Base-by-base conservation (phyloP, 2,329 filamentous ascomycete species). In the Penicillium capsulatum region DNA sequence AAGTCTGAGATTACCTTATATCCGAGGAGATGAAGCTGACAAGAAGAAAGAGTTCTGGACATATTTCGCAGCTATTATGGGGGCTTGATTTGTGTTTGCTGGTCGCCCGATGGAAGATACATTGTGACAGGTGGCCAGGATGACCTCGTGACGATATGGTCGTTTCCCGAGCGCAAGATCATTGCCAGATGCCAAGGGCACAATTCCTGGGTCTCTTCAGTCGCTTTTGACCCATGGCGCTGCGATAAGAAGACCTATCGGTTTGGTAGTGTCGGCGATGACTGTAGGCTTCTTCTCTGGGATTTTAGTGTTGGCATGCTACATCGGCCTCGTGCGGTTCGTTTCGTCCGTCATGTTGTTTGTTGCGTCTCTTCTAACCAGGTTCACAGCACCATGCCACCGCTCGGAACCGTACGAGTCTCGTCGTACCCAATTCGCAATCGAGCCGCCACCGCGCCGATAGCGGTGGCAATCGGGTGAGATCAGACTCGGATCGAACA, bases 241-340 rank as follows among this genome's bases (percentile, higher is more conserved):
- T 98, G 92, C 59, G 92, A 98, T 59, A 88, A 94, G 60, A 81
- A 85, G 54, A 97, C 88, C 55, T 98, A 98, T 66, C 80, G 92
- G 1, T 95, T 98, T 57, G 92, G 92, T 19, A 95, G 88, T 56
- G 91, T 98, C 1, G 92, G 91, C 10, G 91, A 97, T 61, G 92
- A 98, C 62, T 87, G 90, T 55, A 77, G 89, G 41, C 71, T 98
- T 13, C 79, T 95, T 43, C 72, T 98, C 9, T 98, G 92, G 92
- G 92, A 98, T 69, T 98, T 98, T 63, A 95, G 84, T 51, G 88
- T 95, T 29, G 89, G 89, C 54, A 97, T 97, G 91, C 74, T 98
- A 55, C 86, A 94, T 65, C 79, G 90, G 44, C 91, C 92, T 14
- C 91, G 91, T 68, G 83, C 80, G 52, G 85, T 89, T 70, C 59